phyloP scores from a whole-genome alignment of 148 eudicot species.

The Talinum fruticosum region DNA sequence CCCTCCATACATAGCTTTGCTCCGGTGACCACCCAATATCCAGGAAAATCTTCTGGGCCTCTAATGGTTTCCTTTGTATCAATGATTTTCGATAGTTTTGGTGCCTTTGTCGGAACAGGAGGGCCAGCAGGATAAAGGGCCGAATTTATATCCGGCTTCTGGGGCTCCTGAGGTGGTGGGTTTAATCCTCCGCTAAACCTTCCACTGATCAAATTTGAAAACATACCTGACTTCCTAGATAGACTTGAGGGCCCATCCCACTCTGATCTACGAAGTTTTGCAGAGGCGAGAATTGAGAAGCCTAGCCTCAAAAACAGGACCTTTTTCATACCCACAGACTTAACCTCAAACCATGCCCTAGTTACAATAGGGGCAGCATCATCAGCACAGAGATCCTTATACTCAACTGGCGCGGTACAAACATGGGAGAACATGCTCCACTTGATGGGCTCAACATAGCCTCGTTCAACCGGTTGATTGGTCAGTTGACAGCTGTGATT shows the following conservation, averaged over 20 bases:
- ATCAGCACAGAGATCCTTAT: conserved; percentile 41
- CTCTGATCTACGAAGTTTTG: conserved; percentile 57
- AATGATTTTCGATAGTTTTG: conserved; percentile 57
- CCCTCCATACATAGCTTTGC: conserved; percentile 71
- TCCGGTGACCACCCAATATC: conserved; percentile 92
- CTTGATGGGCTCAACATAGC: conserved; percentile 69
- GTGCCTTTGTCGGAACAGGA: conserved; percentile 56
- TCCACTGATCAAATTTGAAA: conserved; percentile 78
- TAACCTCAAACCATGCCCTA: conserved; percentile 90
- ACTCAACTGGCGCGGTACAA: conserved; percentile 79
- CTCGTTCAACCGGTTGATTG: conserved; percentile 43
- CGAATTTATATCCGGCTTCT: conserved; percentile 79
- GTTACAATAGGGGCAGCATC: conserved; percentile 69
- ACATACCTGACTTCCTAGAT: conserved; percentile 73
- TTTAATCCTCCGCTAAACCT: conserved; percentile 55
- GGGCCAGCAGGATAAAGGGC: conserved; percentile 84
- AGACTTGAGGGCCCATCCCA: conserved; percentile 74
- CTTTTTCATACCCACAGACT: conserved; percentile 66
- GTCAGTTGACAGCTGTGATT: conserved; percentile 43
- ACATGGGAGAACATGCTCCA: conserved; percentile 94
- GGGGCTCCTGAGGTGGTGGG: conserved; percentile 31
- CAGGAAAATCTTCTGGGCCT: conserved; percentile 89
- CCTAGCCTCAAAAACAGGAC: conserved; percentile 79
- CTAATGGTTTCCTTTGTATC: conserved; percentile 75
- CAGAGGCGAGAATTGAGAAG: conserved; percentile 65